Evolutionary conservation across 257 asterid genomes (phyloP).

Genomic region (Lycium barbarum): DNA sequence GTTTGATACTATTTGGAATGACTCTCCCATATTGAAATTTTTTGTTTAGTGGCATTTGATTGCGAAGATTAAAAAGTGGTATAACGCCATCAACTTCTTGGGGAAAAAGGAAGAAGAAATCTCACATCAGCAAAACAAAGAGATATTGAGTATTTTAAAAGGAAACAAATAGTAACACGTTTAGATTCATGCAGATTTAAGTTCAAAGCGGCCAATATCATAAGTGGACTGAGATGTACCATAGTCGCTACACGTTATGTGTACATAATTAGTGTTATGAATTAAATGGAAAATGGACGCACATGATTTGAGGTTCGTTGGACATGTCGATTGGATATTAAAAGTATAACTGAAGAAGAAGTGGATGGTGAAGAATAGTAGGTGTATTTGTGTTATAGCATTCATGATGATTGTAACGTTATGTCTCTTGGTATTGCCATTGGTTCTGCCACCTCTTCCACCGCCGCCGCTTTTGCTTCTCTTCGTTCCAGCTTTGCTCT

Average conservation of each 20-base stretch:
- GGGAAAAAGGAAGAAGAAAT: not conserved
- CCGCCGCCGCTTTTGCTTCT: slow-evolving; percentile 44
- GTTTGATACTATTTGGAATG: too few species aligned
- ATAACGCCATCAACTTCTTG: too few species aligned
- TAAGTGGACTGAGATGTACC: not conserved
- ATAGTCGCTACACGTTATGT: not conserved
- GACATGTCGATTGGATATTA: not conserved
- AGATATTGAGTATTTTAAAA: not conserved
- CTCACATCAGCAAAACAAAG: not conserved
- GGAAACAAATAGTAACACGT: not conserved
- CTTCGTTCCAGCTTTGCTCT: slow-evolving; percentile 22
- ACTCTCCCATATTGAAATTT: too few species aligned
- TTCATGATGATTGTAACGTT: not conserved
- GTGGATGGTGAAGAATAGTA: not conserved
- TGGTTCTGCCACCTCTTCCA: slow-evolving; percentile 51
- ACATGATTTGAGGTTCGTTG: not conserved
- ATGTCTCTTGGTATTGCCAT: not conserved
- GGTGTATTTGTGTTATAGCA: not conserved
- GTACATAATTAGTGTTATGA: not conserved
- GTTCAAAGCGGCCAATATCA: not conserved
- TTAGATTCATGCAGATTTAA: not conserved
- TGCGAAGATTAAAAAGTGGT: too few species aligned
- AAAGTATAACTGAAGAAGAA: not conserved
- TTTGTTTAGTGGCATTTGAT: too few species aligned
- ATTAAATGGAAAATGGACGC: not conserved